phyloP scores from a whole-genome alignment of 495 filamentous ascomycete genomes.

The Cetradonia linearis region DNA sequence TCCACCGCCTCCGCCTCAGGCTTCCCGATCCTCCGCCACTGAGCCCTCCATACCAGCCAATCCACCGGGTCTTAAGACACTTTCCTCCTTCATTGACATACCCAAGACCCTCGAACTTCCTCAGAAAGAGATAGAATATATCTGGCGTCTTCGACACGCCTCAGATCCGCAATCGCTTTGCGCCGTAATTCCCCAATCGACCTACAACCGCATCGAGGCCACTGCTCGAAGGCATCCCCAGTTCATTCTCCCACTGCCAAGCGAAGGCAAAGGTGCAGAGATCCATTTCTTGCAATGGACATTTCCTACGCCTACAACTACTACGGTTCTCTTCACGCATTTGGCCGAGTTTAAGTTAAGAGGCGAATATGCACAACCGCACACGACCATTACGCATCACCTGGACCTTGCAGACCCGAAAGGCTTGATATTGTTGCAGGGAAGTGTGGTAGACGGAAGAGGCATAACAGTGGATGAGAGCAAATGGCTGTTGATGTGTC shows the following conservation, averaged over 20 bases:
- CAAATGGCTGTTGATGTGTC: constrained; percentile 78
- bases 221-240: constrained; percentile 66
- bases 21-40: constrained; percentile 22
- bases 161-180: constrained; percentile 59
- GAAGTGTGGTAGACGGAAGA: constrained; percentile 60
- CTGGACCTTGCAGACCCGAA: constrained; percentile 62
- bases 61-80: constrained; percentile 59
- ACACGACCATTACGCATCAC: constrained; percentile 89
- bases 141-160: constrained; percentile 89
- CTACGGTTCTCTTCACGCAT: constrained; percentile 84
- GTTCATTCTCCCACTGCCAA: constrained; percentile 85
- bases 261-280: constrained; percentile 53
- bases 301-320: constrained; percentile 54
- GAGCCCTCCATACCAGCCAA: constrained; percentile 27
- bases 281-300: constrained; percentile 78
- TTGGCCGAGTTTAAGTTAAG: constrained; percentile 85
- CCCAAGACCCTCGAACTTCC: constrained; percentile 63
- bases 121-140: constrained; percentile 66
- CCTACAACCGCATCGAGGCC: constrained; percentile 55
- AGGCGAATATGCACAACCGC: constrained; percentile 78
- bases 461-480: constrained; percentile 74
- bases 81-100: constrained; percentile 75
- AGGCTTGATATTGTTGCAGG: constrained; percentile 74
- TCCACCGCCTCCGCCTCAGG: constrained; percentile 27
- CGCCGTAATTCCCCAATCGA: constrained; percentile 63